These are phyloP conservation scores for Suillus subluteus DNA, from an alignment of 768 basidiomycete genomes.

Conservation along the genomic window DNA sequence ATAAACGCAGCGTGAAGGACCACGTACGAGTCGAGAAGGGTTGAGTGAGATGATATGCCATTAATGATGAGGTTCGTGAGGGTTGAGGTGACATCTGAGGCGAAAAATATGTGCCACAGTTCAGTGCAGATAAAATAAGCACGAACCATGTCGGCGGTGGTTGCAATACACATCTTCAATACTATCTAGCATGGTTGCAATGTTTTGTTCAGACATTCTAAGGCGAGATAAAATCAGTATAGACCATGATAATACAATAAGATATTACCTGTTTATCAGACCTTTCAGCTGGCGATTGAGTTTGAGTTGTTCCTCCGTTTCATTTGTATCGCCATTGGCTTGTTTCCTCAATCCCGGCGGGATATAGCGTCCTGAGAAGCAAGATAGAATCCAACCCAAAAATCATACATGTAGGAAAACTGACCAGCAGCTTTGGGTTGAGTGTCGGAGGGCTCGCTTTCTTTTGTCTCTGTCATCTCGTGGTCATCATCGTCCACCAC, in stretches of 20 bases:
- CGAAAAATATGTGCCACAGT: not conserved
- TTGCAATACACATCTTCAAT: constrained; percentile 80
- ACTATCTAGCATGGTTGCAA: constrained; percentile 69
- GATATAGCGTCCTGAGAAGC: constrained; percentile 59
- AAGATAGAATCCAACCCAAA: not conserved
- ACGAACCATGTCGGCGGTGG: constrained; percentile 75
- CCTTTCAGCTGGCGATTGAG: constrained; percentile 83
- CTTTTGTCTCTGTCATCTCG: not conserved
- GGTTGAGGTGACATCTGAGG: constrained; percentile 78
- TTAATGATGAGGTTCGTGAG: constrained; percentile 77
- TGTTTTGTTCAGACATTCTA: constrained; percentile 92
- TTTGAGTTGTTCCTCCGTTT: constrained; percentile 49
- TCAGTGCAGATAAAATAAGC: constrained; percentile 17
- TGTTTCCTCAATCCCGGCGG: constrained; percentile 75
- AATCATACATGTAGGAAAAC: not conserved
- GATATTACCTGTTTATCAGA: constrained; percentile 75
- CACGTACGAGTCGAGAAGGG: constrained; percentile 87
- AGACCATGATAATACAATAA: constrained; percentile 5
- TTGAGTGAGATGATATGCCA: constrained; percentile 79
- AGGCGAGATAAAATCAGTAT: not conserved
- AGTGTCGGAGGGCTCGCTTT: not conserved
- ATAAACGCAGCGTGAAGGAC: constrained; percentile 87
- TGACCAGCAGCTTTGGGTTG: constrained; percentile 1
- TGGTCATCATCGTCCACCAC: not conserved
- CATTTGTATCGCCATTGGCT: constrained; percentile 40